Percentiles rank a stretch among this genome's conserved stretches.
Conservation (phyloP, 495 filamentous ascomycete genomes). For the Penicillium maclennaniae region DNA sequence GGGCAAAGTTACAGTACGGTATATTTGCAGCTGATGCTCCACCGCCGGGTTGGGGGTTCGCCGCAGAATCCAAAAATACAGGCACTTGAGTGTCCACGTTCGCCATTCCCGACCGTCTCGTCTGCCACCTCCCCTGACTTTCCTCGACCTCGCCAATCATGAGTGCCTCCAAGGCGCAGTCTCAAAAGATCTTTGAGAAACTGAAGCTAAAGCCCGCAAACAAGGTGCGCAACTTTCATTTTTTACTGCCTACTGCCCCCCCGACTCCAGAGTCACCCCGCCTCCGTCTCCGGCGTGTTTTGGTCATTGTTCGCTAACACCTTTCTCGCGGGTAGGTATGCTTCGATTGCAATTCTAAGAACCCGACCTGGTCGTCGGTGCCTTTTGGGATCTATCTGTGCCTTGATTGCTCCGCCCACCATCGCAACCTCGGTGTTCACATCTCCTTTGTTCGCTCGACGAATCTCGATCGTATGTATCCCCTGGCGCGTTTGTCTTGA, state of each 20-base stretch:
- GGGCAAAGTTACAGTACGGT: conserved; percentile 3
- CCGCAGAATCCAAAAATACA: conserved; percentile 22
- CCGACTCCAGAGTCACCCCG: conserved; percentile 8
- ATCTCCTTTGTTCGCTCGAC: conserved; percentile 98
- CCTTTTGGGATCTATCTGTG: conserved; percentile 97
- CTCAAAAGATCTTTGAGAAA: conserved; percentile 97
- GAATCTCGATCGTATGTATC: conserved; percentile 90
- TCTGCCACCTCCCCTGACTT: conserved; percentile 13
- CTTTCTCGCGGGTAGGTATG: conserved; percentile 60
- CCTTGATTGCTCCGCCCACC: conserved; percentile 90
- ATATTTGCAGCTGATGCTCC: background rate
- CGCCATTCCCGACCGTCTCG: conserved; percentile 13
- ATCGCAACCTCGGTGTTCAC: conserved; percentile 87
- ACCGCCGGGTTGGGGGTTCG: conserved; percentile 2
- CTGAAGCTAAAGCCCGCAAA: conserved; percentile 90
- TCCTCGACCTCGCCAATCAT: conserved; percentile 41
- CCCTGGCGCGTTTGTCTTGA: background rate
- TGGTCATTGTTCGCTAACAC: conserved; percentile 22
- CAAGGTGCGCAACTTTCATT: conserved; percentile 57
- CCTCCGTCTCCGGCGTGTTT: conserved; percentile 17
- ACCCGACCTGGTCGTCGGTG: conserved; percentile 97
- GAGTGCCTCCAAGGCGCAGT: conserved; percentile 91
- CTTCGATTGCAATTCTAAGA: conserved; percentile 95
- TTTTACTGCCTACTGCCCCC: background rate
- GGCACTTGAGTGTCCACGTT: conserved; percentile 25